Base-by-base conservation (phyloP, 768 basidiomycete species). In the Rhodotorula kratochvilovae region DNA sequence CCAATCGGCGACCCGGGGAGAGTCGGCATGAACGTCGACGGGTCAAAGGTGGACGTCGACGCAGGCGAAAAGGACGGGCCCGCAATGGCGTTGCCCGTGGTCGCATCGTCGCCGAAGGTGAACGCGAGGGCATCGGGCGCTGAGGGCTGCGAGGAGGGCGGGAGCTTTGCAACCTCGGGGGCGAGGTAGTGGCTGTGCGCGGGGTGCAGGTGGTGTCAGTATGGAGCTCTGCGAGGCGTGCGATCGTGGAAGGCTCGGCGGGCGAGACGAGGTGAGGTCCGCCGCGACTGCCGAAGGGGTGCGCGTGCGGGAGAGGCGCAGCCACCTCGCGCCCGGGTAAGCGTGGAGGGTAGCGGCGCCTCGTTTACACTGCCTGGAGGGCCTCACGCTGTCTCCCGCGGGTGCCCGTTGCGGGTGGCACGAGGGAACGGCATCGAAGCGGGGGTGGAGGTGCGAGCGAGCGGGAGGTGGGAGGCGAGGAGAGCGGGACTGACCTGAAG, bases 1-100 rank as follows among this genome's bases (percentile, higher is more conserved):
- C 61, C 67, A 65, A 73, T 69, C 16, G 73, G 73, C 3, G 69
- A 71, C 31, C 73, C 73, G 36, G 73, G 73, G 42, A 74, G 23
- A 29, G 57, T 70, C 7, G 73, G 73, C 66, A 74, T 59, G 66
- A 68, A 74, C 10, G 73, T 64, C 10, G 73, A 58, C 8, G 73
- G 73, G 54, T 66, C 65, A 48, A 74, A 71, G 21, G 50, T 45
- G 13, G 45, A 11, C 31, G 29, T n/a, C 25, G 55, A 33, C 3
- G 72, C 65, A 21, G 42, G 19, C 16, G 58, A 39, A n/a, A n/a
- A n/a, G 0, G 55, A n/a, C 46, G 51, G 29, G n/a, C 15, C 48
- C 55, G n/a, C 57, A 12, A 15, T 36, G n/a, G 31, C n/a, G 10
- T 35, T 16, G 39, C 25, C 36, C n/a, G 19, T 12, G 21, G 36